phyloP scores from a whole-genome alignment of 1,284 basidiomycete species.

The Melampsora larici-populina region DNA sequence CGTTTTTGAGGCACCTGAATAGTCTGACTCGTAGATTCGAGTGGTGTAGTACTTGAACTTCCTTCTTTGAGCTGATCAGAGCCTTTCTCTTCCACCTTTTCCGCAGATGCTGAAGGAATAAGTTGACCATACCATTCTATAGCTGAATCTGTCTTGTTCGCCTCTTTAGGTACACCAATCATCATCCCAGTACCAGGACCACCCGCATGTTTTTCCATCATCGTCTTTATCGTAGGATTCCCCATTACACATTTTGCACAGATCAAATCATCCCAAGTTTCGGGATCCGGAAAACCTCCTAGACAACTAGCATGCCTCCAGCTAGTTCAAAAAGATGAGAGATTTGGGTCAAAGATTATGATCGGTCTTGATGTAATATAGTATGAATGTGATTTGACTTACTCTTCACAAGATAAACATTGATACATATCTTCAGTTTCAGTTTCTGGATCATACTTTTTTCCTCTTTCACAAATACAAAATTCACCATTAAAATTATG shows the following conservation, averaged over 20 bases:
- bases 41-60: too few species aligned
- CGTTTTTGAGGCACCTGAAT: too few species aligned
- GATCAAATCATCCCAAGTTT: conserved; percentile 38
- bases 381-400: neutral
- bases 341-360: neutral
- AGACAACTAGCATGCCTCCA: conserved; percentile 36
- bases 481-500: conserved; percentile 40
- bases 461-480: conserved; percentile 38
- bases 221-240: conserved; percentile 10
- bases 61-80: too few species aligned
- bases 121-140: neutral
- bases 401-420: conserved; percentile 43
- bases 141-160: neutral
- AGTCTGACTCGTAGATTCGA: too few species aligned
- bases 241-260: conserved; percentile 32
- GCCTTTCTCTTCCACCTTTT: too few species aligned
- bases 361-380: neutral
- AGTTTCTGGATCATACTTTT: conserved; percentile 37
- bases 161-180: too few species aligned
- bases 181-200: conserved; percentile 23
- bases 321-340: neutral
- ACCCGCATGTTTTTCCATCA: conserved; percentile 29
- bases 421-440: conserved; percentile 43
- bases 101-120: neutral
- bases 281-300: conserved; percentile 32